Evolutionary conservation across 23 red algal species (phyloP).

Genomic region (Agarophyton chilense): DNA sequence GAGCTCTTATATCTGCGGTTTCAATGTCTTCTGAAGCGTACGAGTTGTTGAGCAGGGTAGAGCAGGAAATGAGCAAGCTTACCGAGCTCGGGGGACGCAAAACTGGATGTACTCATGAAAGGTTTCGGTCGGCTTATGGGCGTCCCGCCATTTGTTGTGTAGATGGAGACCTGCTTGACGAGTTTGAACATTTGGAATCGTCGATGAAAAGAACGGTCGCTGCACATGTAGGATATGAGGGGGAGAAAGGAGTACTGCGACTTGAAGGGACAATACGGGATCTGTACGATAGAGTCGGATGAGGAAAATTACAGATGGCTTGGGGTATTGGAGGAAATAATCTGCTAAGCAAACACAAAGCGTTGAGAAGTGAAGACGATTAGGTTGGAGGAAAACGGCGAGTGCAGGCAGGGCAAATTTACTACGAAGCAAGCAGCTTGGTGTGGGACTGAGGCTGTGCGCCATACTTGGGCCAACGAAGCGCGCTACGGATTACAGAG

Average conservation of each 20-base stretch:
- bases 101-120: slow-evolving; percentile 15
- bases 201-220: slow-evolving; percentile 17
- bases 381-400: background rate
- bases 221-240: slow-evolving; percentile 14
- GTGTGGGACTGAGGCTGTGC: background rate
- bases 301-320: background rate
- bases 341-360: background rate
- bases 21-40: slow-evolving; percentile 31
- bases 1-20: slow-evolving; percentile 48
- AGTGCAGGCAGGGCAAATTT: slow-evolving; percentile 13
- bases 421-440: background rate
- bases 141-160: background rate
- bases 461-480: background rate
- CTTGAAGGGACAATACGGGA: slow-evolving; percentile 47
- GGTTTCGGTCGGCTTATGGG: slow-evolving; percentile 26
- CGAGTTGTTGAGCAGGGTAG: slow-evolving; percentile 35
- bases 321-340: background rate
- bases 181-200: slow-evolving; percentile 15
- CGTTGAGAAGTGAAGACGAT: too few species aligned
- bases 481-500: background rate
- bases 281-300: slow-evolving; percentile 41
- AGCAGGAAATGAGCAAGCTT: slow-evolving; percentile 27
- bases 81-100: background rate
- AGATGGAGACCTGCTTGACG: slow-evolving; percentile 53
- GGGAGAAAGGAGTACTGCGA: slow-evolving; percentile 35